Evolutionary conservation across 352 stramenopile species (phyloP), one percentile per base, ranked within the genome.

Genomic region (Phytophthora constricta): DNA sequence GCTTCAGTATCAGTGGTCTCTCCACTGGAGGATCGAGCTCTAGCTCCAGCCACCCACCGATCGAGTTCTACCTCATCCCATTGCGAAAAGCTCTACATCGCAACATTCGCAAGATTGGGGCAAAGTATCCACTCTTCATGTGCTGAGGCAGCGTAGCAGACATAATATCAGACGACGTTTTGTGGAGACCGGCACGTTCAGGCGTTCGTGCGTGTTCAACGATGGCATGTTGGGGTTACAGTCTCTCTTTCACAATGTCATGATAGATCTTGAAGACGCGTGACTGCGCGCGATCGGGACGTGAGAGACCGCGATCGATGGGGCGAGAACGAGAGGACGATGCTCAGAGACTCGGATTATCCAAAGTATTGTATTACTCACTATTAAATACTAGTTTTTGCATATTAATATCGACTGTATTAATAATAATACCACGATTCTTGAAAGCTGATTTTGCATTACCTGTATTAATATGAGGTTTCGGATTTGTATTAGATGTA

Each of bases 51-150:
- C 65, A 82, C 25, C 83, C 85, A 25, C 79, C 81, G 11, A 76
- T 92, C 17, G 86, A 93, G 48, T 91, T 91, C 42, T 95, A 93
- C 65, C 59, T 94, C 14, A 80, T 93, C 7, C 87, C 87, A 1
- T 34, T 95, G 33, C 82, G 86, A n/a, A 86, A 87, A 54, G 86
- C 86, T 8, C 60, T 95, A 48, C 84, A 92, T 50, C 74, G 72
- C 62, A 95, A 95, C 59, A 95, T 95, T 20, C 68, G 68, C 55
- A 83, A 80, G 54, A 78, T 95, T 43, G 86, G 86, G 23, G 73
- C 73, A 37, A 88, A 91, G 70, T 95, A 93, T 49, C 68, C 79
- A 22, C 68, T 87, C 19, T 95, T 92, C 61, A 87, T 88, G 74
- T 90, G 77, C 68, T 92, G 61, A 87, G 8, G 7, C 34, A 42